Evolutionary conservation across 2,329 filamentous ascomycete species (phyloP).

Genomic region (Grosmannia serpens): DNA sequence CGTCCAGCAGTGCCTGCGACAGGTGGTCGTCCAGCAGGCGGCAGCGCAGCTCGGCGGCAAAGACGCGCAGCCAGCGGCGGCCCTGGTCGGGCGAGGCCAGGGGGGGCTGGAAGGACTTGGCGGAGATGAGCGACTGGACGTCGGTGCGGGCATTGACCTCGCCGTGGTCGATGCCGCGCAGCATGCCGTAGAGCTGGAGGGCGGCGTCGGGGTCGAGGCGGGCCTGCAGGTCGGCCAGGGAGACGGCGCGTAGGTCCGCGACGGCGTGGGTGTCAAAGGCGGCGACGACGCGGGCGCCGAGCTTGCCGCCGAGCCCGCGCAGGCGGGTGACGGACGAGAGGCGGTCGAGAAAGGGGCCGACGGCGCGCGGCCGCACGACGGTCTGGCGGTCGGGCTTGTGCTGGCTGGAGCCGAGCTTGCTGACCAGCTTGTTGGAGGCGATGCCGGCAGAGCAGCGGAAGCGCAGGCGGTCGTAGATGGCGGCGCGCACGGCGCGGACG

Average conservation of each 20-base stretch:
- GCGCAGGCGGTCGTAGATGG: conserved; percentile 56
- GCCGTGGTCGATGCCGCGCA: conserved; percentile 75
- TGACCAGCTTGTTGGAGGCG: conserved; percentile 82
- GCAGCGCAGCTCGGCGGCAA: conserved; percentile 81
- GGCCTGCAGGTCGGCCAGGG: conserved; percentile 64
- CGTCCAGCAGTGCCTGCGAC: conserved; percentile 8
- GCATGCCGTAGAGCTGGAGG: conserved; percentile 70
- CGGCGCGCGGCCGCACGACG: conserved; percentile 76
- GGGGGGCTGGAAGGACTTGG: conserved; percentile 83
- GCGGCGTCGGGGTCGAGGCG: conserved; percentile 64
- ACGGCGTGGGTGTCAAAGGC: conserved; percentile 73
- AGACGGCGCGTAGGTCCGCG: conserved; percentile 58
- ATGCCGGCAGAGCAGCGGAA: conserved; percentile 92
- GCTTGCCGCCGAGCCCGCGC: conserved; percentile 84
- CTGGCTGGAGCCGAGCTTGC: conserved; percentile 82
- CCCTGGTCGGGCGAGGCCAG: conserved; percentile 73
- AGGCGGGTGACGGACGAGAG: conserved; percentile 97
- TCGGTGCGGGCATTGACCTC: conserved; percentile 86
- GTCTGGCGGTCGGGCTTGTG: conserved; percentile 95
- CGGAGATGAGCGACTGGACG: conserved; percentile 95
- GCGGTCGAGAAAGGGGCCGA: conserved; percentile 63
- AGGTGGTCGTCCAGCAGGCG: conserved; percentile 76
- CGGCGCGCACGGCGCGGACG: conserved; percentile 59
- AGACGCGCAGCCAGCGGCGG: conserved; percentile 78
- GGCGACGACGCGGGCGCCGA: conserved; percentile 77